Percentiles rank a stretch among this genome's conserved stretches.
Evolutionary conservation across 805 yeast species (phyloP).

Genomic region (Kazachstania africana): DNA sequence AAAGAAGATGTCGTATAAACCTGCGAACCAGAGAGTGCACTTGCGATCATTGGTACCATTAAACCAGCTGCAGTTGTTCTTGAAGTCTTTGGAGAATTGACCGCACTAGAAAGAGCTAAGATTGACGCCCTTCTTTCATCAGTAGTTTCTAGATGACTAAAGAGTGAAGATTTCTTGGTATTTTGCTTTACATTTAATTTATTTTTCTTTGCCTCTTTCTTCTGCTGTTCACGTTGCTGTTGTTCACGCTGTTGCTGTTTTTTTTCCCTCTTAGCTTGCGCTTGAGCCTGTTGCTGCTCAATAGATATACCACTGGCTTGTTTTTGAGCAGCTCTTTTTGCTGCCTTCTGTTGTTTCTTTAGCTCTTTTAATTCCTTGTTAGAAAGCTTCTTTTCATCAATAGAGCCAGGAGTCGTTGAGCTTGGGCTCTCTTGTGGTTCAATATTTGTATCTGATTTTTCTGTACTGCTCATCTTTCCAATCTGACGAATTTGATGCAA

Average conservation of each 20-base stretch:
- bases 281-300: conserved; percentile 28
- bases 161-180: conserved; percentile 45
- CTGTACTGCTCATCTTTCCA: too few species aligned
- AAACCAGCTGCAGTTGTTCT: conserved; percentile 27
- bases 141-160: conserved; percentile 70
- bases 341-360: conserved; percentile 85
- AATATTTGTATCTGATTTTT: too few species aligned
- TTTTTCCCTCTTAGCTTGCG: conserved; percentile 34
- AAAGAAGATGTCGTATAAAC: conserved; percentile 15
- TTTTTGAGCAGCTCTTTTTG: conserved; percentile 82
- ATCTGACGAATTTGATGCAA: too few species aligned
- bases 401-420: too few species aligned
- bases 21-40: conserved; percentile 15
- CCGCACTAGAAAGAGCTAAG: conserved; percentile 25
- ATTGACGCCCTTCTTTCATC: conserved; percentile 49
- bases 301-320: conserved; percentile 47
- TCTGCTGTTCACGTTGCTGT: conserved; percentile 39
- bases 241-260: conserved; percentile 31
- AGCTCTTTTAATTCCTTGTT: conserved; percentile 80
- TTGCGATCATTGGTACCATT: conserved; percentile 23
- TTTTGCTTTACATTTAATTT: conserved; percentile 22
- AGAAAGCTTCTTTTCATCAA: conserved; percentile 31
- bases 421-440: too few species aligned
- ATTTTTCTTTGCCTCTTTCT: conserved; percentile 42
- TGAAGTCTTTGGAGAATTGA: conserved; percentile 22